A percentile compares a stretch with the other conserved stretches of the same genome.
Conservation (phyloP, 2,329 filamentous ascomycete species). For the Pseudocercospora fuligena region DNA sequence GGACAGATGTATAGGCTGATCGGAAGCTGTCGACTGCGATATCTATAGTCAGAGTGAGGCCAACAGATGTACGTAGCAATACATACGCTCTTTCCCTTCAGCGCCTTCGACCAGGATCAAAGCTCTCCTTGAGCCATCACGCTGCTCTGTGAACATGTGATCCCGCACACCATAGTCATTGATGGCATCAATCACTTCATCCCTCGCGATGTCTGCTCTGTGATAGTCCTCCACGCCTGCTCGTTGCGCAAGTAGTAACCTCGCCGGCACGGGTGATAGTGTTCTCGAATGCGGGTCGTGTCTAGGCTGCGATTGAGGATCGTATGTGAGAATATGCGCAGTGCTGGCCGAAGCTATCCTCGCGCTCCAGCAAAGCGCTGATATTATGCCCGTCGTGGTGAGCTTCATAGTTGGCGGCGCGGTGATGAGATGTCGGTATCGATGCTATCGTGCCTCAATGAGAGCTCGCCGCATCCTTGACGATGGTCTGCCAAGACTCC, state of each 20-base stretch:
- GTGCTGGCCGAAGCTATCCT: conserved; percentile 35
- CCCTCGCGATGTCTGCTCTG: conserved; percentile 45
- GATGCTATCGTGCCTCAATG: conserved; percentile 2
- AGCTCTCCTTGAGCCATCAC: conserved; percentile 25
- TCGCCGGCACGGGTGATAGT: conserved; percentile 50
- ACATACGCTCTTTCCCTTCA: conserved; percentile 28
- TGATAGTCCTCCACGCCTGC: conserved; percentile 57
- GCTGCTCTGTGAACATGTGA: conserved; percentile 45
- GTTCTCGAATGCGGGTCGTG: conserved; percentile 41
- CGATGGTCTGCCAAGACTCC: background rate
- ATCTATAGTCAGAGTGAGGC: conserved; percentile 8
- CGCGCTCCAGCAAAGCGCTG: conserved; percentile 46
- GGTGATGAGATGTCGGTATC: conserved; percentile 12
- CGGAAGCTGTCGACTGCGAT: conserved; percentile 15
- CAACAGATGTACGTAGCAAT: background rate
- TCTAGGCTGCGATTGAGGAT: conserved; percentile 35
- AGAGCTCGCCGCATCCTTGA: conserved; percentile 5
- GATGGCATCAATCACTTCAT: conserved; percentile 51
- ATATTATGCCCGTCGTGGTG: conserved; percentile 45
- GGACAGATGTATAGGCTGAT: conserved; percentile 32
- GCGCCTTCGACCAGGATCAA: conserved; percentile 36
- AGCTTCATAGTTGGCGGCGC: conserved; percentile 49
- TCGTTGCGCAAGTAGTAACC: conserved; percentile 57
- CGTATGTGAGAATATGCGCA: conserved; percentile 46
- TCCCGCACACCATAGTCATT: conserved; percentile 52